These are phyloP conservation scores for Aspergillus sparsus DNA, from an alignment of 495 filamentous ascomycete genomes.

Conservation along the genomic window DNA sequence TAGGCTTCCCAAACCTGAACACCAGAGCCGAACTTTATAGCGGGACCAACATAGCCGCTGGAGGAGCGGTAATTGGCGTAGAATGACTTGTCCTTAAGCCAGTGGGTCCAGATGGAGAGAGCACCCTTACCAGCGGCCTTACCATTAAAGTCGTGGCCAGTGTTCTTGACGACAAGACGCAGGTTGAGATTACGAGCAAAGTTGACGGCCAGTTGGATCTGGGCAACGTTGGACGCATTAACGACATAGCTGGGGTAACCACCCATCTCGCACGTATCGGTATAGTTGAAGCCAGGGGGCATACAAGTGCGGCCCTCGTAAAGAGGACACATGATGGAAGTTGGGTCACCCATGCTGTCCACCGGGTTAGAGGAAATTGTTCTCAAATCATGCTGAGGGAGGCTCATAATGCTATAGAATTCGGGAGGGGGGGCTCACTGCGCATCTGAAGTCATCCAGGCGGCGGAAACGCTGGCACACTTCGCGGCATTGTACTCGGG, in stretches of 20 bases:
- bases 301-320: constrained; percentile 43
- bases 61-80: constrained; percentile 36
- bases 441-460: constrained; percentile 31
- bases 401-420: too few relatives aligned
- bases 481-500: constrained; percentile 46
- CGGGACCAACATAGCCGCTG: constrained; percentile 47
- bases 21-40: constrained; percentile 59
- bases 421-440: constrained; percentile 27
- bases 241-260: constrained; percentile 61
- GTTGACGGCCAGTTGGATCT: constrained; percentile 62
- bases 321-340: constrained; percentile 49
- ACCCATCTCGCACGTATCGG: constrained; percentile 53
- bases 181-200: constrained; percentile 62
- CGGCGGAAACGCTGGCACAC: constrained; percentile 33
- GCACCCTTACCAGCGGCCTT: constrained; percentile 59
- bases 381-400: too few relatives aligned
- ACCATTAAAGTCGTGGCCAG: constrained; percentile 66
- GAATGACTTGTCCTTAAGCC: constrained; percentile 50
- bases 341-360: constrained; percentile 36
- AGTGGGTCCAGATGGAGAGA: constrained; percentile 63
- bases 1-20: constrained; percentile 56
- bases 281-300: constrained; percentile 33
- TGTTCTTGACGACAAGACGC: constrained; percentile 68
- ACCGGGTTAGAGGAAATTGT: background rate
- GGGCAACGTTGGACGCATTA: constrained; percentile 54